Percentiles rank a stretch among this genome's conserved stretches.
phyloP scores from a whole-genome alignment of 768 basidiomycete species.

The Lactarius pseudohatsudake region DNA sequence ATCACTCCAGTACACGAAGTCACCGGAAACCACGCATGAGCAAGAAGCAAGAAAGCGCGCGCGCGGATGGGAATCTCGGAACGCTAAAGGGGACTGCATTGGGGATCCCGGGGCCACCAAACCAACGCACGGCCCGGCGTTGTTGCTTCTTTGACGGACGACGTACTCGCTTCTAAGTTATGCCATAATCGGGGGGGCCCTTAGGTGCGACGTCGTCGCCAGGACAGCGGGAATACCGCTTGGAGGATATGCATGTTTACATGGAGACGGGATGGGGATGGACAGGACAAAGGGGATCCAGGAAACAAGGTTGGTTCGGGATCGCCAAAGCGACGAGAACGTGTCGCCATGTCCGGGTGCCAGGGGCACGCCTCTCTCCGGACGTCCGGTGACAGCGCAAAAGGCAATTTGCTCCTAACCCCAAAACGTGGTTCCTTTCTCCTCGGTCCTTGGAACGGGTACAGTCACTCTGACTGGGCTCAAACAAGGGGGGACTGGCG shows the following conservation, averaged over 20 bases:
- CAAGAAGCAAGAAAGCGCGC: neutral
- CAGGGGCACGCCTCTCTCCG: neutral
- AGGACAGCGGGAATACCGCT: conserved; percentile 15
- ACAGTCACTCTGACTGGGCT: neutral
- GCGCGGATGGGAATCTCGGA: conserved; percentile 19
- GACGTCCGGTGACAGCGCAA: neutral
- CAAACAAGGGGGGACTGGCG: neutral
- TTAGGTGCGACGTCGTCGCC: conserved; percentile 19
- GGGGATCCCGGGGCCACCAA: neutral
- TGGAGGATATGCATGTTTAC: neutral
- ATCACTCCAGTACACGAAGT: neutral
- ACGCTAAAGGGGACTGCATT: neutral
- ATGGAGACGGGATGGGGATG: neutral
- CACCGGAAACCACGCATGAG: neutral
- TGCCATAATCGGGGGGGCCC: conserved; percentile 8
- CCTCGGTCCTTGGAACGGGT: neutral
- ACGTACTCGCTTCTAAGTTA: conserved; percentile 13
- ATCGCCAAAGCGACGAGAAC: conserved; percentile 25
- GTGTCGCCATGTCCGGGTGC: conserved; percentile 4
- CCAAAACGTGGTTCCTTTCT: neutral
- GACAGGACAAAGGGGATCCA: neutral
- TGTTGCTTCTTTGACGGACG: neutral
- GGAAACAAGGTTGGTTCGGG: conserved; percentile 17
- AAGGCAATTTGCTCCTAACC: conserved; percentile 8
- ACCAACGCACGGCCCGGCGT: neutral